A percentile compares a stretch with the other conserved stretches of the same genome.
These are phyloP conservation scores for Shiraia sp. DNA, from an alignment of 2,329 filamentous ascomycete species.

Conservation along the genomic window DNA sequence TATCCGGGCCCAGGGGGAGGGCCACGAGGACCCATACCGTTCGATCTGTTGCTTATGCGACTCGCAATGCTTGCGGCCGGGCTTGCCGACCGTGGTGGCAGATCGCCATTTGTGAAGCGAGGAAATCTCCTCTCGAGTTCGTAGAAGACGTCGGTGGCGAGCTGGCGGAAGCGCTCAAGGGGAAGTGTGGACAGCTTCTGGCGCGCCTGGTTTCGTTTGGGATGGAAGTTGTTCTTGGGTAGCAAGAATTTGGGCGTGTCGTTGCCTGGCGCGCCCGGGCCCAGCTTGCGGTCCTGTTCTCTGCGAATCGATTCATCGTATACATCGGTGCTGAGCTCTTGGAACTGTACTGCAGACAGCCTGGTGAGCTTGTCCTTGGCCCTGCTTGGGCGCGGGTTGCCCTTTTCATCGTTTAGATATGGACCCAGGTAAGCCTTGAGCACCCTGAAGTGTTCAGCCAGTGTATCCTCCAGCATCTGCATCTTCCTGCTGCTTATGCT, in stretches of 20 bases:
- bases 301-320: constrained; percentile 91
- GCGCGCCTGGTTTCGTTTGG: constrained; percentile 95
- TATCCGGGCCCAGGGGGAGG: constrained; percentile 41
- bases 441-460: constrained; percentile 80
- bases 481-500: constrained; percentile 62
- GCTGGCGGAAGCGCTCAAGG: constrained; percentile 81
- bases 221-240: constrained; percentile 89
- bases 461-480: constrained; percentile 65
- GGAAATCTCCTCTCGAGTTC: constrained; percentile 92
- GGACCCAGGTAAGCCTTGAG: constrained; percentile 75
- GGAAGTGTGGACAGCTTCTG: constrained; percentile 92
- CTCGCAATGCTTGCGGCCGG: constrained; percentile 62
- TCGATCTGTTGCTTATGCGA: constrained; percentile 60
- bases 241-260: constrained; percentile 65
- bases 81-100: constrained; percentile 68
- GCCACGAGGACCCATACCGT: constrained; percentile 53
- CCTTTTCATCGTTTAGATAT: constrained; percentile 73
- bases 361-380: constrained; percentile 92
- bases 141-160: constrained; percentile 94
- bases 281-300: constrained; percentile 63
- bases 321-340: constrained; percentile 96
- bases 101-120: constrained; percentile 71
- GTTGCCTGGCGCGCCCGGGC: constrained; percentile 53
- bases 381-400: constrained; percentile 77
- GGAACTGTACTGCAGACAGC: constrained; percentile 89